Percentiles rank a stretch among this genome's conserved stretches.
Conservation (phyloP, 1,284 basidiomycete genomes). For the Ganoderma lingzhi region DNA sequence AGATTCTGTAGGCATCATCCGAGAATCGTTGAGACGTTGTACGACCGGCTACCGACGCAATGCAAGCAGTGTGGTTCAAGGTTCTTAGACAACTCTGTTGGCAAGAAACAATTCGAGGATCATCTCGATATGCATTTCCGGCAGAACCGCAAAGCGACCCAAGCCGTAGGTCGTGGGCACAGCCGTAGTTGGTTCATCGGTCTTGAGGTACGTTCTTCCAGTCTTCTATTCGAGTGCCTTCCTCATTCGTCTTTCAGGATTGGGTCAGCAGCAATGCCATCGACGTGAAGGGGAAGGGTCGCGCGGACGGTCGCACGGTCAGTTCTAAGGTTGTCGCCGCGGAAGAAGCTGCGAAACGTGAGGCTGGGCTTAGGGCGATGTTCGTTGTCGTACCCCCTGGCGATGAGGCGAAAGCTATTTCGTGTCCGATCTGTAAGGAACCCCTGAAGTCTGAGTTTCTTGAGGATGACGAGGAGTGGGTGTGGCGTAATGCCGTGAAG, state of each 20-base stretch:
- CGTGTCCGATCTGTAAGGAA: constrained; percentile 99
- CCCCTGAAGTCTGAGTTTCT: constrained; percentile 90
- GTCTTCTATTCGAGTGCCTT: not conserved
- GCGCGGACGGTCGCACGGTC: constrained; percentile 57
- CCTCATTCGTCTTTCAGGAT: constrained; percentile 58
- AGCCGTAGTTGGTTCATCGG: constrained; percentile 92
- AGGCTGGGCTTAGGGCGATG: constrained; percentile 78
- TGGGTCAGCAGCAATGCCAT: constrained; percentile 78
- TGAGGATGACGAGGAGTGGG: constrained; percentile 99
- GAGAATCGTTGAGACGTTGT: constrained; percentile 71
- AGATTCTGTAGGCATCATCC: constrained; percentile 62
- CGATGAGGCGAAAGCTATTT: constrained; percentile 80
- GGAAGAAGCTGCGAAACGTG: constrained; percentile 75
- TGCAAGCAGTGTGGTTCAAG: constrained; percentile 96
- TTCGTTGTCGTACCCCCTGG: constrained; percentile 90
- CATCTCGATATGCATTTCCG: constrained; percentile 99
- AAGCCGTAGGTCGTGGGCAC: constrained; percentile 87
- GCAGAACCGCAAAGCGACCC: constrained; percentile 90
- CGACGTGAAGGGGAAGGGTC: constrained; percentile 72
- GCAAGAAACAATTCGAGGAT: constrained; percentile 84
- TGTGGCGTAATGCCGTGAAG: constrained; percentile 92
- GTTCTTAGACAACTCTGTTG: constrained; percentile 76
- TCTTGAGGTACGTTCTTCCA: constrained; percentile 71
- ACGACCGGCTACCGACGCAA: constrained; percentile 79
- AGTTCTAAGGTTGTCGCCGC: constrained; percentile 67